Conservation (phyloP, 768 basidiomycete genomes). For the Pulveroboletus sp. region DNA sequence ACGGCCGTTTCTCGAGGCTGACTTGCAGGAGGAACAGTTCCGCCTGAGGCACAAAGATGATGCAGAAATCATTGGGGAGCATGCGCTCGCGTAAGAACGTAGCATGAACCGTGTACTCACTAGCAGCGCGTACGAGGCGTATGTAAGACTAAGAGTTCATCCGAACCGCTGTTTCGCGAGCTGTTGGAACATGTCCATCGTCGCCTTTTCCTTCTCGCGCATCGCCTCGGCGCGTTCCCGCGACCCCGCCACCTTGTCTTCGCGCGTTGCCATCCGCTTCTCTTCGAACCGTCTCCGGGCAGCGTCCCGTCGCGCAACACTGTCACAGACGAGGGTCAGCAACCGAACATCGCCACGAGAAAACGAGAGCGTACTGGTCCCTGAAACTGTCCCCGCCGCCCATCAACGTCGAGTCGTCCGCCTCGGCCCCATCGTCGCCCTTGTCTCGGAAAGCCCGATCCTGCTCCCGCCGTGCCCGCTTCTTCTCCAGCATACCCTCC, state of each 20-base stretch:
- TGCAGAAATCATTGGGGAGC: not conserved
- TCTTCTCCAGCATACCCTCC: constrained; percentile 87
- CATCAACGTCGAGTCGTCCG: constrained; percentile 74
- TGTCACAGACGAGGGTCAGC: constrained; percentile 33
- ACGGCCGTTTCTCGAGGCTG: not conserved
- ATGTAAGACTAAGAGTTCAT: constrained; percentile 48
- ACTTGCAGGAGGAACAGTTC: too few species aligned
- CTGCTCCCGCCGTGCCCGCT: constrained; percentile 63
- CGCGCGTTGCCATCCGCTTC: constrained; percentile 37
- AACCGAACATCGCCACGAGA: not conserved
- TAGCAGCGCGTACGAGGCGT: not conserved
- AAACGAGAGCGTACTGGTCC: constrained; percentile 52
- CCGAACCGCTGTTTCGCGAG: constrained; percentile 88
- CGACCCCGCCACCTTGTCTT: constrained; percentile 47
- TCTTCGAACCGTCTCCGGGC: constrained; percentile 60
- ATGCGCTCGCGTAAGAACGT: not conserved
- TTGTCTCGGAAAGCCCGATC: constrained; percentile 69
- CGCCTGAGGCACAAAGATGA: too few species aligned
- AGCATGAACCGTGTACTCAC: constrained; percentile 14
- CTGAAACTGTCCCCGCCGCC: constrained; percentile 82
- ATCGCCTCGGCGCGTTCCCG: constrained; percentile 62
- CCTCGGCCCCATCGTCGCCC: constrained; percentile 73
- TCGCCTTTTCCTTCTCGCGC: constrained; percentile 81
- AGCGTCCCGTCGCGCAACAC: constrained; percentile 72
- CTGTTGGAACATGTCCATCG: constrained; percentile 96